Base-by-base conservation (phyloP, 768 basidiomycete genomes). In the Pleurotus sapidus region DNA sequence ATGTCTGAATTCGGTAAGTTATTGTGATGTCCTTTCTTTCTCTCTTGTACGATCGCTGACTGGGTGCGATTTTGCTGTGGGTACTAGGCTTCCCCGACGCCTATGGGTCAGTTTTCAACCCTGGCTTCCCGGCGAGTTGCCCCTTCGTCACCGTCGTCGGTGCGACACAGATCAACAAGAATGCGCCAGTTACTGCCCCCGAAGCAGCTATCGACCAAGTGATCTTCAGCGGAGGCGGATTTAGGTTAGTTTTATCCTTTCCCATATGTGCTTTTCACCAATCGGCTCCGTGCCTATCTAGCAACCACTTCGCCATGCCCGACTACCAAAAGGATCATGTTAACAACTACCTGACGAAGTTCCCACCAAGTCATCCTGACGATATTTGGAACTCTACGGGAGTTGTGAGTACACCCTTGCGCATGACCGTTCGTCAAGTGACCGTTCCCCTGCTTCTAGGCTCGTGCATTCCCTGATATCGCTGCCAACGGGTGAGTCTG, bases 401-500 rank as follows among this genome's bases (percentile, higher is more conserved):
- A 25, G 66, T 49, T 61, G 74, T 69, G 61, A 59, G 68, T 66
- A 1, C 23, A 17, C 23, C 17, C 12, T 17, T 27, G 23, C 47
- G 12, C 27, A 25, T 27, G 38, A n/a, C 47, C 23, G 53, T 23
- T 14, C 23, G 15, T 25, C 25, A 24, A 69, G 67, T 46, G 59
- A 45, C 57, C 65, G 5, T 24, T 54, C 38, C 47, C 8, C 4
- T 61, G 68, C 64, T 60, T 50, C 46, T 43, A 67, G 64, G 77
- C 77, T 27, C 78, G 80, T 46, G 78, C 63, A 1, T 82, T 72
- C 68, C 81, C 82, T 20, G 80, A 82, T 66, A 66, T 81, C 49
- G 65, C 77, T 15, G 77, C 81, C 0, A 76, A 74, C 65, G 72
- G 72, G 74, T 71, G 57, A 24, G 61, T 63, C 37, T n/a, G 55